These are phyloP conservation scores for Capronia coronata DNA, from an alignment of 2,329 filamentous ascomycete genomes.

Conservation along the genomic window DNA sequence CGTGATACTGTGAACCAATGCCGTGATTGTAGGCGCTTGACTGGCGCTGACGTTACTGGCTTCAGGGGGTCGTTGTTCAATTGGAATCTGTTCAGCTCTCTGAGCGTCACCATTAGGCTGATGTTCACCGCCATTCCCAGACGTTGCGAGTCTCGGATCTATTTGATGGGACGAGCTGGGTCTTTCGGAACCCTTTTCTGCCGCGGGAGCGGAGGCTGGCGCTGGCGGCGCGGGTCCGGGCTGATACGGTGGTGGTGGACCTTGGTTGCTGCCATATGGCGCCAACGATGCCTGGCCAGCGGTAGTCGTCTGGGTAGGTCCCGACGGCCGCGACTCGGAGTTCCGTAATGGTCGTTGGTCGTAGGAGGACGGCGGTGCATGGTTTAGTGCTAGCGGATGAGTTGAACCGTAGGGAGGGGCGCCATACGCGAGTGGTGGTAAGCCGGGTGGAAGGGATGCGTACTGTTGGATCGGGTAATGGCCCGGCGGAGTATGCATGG, in stretches of 20 bases:
- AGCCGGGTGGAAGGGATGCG: constrained; percentile 14
- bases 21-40: constrained; percentile 50
- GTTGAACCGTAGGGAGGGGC: constrained; percentile 15
- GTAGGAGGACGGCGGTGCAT: constrained; percentile 25
- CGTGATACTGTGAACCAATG: constrained; percentile 39
- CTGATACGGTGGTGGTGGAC: constrained; percentile 26
- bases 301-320: constrained; percentile 34
- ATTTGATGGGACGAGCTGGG: constrained; percentile 17
- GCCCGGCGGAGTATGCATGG: constrained; percentile 40
- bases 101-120: constrained; percentile 7
- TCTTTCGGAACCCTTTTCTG: constrained; percentile 15
- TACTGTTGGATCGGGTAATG: constrained; percentile 26
- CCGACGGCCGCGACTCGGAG: constrained; percentile 32
- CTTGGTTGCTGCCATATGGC: constrained; percentile 31
- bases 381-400: constrained; percentile 21
- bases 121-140: constrained; percentile 6
- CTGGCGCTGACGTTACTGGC: constrained; percentile 30
- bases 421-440: constrained; percentile 22
- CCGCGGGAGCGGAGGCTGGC: constrained; percentile 30
- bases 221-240: constrained; percentile 15
- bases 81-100: constrained; percentile 8
- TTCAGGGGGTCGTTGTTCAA: constrained; percentile 22
- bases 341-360: constrained; percentile 26
- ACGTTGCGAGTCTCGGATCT: constrained; percentile 33
- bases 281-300: constrained; percentile 32